Evolutionary conservation across 805 yeast species (phyloP).

Genomic region (Wickerhamiella brachini): DNA sequence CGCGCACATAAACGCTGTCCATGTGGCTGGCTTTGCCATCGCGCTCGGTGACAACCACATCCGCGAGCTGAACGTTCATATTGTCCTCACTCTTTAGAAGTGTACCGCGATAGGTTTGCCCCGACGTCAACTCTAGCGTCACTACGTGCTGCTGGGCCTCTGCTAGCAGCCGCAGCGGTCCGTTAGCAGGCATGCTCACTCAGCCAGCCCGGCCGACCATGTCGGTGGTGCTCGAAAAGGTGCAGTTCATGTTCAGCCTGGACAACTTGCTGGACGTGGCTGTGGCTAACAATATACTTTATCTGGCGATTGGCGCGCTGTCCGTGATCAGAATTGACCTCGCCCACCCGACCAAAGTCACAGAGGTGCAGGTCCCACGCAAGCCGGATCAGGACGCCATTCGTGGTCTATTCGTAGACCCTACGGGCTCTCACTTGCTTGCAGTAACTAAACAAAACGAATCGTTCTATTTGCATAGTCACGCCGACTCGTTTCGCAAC

Average conservation of each 20-base stretch:
- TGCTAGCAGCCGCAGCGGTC: conserved; percentile 73
- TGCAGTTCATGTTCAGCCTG: conserved; percentile 39
- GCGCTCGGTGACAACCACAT: conserved; percentile 63
- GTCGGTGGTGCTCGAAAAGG: conserved; percentile 24
- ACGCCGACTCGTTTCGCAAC: conserved; percentile 29
- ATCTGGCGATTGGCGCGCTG: conserved; percentile 40
- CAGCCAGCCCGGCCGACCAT: conserved; percentile 21
- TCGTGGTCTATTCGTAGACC: conserved; percentile 33
- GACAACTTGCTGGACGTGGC: conserved; percentile 35
- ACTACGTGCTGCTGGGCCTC: conserved; percentile 85
- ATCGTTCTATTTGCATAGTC: conserved; percentile 32
- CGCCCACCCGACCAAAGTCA: conserved; percentile 48
- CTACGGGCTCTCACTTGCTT: conserved; percentile 38
- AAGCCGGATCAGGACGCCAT: conserved; percentile 21
- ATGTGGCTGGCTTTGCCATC: conserved; percentile 65
- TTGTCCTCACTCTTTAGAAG: conserved; percentile 74
- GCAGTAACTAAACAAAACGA: conserved; percentile 35
- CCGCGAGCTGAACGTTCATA: conserved; percentile 80
- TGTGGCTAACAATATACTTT: conserved; percentile 42
- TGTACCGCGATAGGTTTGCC: conserved; percentile 80
- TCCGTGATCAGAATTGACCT: conserved; percentile 50
- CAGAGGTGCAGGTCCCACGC: conserved; percentile 23
- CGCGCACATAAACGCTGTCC: conserved; percentile 81
- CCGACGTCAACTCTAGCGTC: conserved; percentile 69
- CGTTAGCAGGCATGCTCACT: conserved; percentile 22